A percentile compares a stretch with the other conserved stretches of the same genome.
Conservation (phyloP, 345 rosid genomes). For the Melaleuca quinquenervia region DNA sequence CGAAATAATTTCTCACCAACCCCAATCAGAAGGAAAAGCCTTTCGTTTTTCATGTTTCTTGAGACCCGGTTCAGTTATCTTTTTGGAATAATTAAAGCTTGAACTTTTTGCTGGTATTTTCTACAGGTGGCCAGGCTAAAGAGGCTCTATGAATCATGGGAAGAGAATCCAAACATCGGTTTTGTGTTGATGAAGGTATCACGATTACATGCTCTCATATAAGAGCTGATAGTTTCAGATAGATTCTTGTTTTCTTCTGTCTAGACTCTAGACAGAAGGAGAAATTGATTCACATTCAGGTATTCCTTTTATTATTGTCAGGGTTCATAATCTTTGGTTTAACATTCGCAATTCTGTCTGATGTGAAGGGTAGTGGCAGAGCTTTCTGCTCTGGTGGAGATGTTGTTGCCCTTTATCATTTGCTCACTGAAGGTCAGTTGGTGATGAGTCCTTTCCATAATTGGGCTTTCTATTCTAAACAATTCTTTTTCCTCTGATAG, state of each 20-base stretch:
- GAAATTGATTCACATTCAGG: not conserved
- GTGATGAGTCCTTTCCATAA: not conserved
- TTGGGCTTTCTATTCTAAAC: not conserved
- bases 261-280: not conserved
- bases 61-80: not conserved
- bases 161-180: conserved; percentile 81
- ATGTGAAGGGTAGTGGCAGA: conserved; percentile 70
- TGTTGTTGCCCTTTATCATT: conserved; percentile 45
- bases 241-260: not conserved
- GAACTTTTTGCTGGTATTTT: not conserved
- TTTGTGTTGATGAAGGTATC: conserved; percentile 81
- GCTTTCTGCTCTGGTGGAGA: conserved; percentile 87
- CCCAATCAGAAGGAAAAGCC: not conserved
- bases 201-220: not conserved
- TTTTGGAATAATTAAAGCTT: not conserved
- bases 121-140: conserved; percentile 56
- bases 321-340: not conserved
- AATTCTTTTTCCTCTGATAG: not conserved
- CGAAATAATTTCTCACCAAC: not conserved
- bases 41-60: not conserved
- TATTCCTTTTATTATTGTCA: not conserved
- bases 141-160: conserved; percentile 87
- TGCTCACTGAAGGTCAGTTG: conserved; percentile 46
- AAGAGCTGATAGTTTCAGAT: not conserved
- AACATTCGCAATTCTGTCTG: not conserved